phyloP scores from a whole-genome alignment of 305 asterid species.

The Salvia sclarea region DNA sequence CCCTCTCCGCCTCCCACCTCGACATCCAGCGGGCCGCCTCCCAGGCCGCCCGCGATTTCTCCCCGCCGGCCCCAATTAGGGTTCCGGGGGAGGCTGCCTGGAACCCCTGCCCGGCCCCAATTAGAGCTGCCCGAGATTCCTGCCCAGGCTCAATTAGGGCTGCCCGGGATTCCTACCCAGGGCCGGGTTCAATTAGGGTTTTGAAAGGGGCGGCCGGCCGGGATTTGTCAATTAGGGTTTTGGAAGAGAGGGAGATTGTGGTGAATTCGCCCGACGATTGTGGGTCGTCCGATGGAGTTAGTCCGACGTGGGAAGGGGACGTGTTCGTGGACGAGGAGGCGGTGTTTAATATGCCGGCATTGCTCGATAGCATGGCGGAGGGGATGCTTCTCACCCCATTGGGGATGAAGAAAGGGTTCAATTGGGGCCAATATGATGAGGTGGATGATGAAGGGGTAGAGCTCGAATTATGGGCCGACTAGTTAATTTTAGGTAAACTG shows the following conservation, averaged over 20 bases:
- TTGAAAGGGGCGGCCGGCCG: too few relatives aligned
- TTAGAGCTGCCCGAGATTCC: too few relatives aligned
- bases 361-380: constrained; percentile 77
- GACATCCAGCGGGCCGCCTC: constrained; percentile 47
- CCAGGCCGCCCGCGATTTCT: constrained; percentile 37
- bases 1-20: constrained; percentile 36
- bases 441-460: constrained; percentile 36
- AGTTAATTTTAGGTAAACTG: too few relatives aligned
- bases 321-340: constrained; percentile 63
- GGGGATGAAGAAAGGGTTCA: constrained; percentile 60
- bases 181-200: too few relatives aligned
- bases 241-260: background rate
- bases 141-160: too few relatives aligned
- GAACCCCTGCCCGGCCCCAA: too few relatives aligned
- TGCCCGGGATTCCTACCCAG: too few relatives aligned
- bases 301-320: too few relatives aligned
- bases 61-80: background rate
- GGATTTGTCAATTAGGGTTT: background rate
- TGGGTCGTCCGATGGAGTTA: background rate
- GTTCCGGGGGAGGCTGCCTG: background rate
- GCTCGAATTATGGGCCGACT: constrained; percentile 51
- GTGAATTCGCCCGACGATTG: background rate
- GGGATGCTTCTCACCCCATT: constrained; percentile 75
- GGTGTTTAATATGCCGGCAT: constrained; percentile 62
- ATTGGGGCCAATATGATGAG: constrained; percentile 39